phyloP scores from a whole-genome alignment of 2,329 filamentous ascomycete genomes.

The Sporothrix brasiliensis region DNA sequence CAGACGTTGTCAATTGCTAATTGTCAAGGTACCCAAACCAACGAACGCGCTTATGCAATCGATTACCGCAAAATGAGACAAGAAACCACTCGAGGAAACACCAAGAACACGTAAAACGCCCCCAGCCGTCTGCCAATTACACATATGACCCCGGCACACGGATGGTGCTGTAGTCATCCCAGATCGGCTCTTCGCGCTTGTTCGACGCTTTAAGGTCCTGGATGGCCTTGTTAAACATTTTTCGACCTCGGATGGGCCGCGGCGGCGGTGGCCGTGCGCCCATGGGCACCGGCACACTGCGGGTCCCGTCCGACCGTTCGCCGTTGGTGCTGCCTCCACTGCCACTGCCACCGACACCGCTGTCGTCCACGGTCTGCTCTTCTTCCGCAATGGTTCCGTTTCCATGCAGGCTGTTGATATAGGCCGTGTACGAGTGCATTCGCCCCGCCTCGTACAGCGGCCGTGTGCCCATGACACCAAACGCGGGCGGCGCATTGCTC shows the following conservation, averaged over 20 bases:
- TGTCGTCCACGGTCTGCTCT: neutral
- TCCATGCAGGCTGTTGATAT: neutral
- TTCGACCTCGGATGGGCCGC: constrained; percentile 23
- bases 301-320: neutral
- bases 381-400: constrained; percentile 12
- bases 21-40: neutral
- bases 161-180: constrained; percentile 29
- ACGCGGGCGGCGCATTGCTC: neutral
- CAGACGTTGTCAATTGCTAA: neutral
- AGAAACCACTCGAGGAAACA: neutral
- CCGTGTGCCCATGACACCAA: constrained; percentile 25
- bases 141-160: constrained; percentile 32
- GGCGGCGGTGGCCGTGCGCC: constrained; percentile 3
- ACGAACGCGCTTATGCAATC: constrained; percentile 19
- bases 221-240: constrained; percentile 34
- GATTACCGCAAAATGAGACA: neutral
- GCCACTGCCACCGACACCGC: no score
- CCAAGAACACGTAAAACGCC: neutral
- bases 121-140: neutral
- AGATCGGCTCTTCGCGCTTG: neutral
- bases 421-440: constrained; percentile 24
- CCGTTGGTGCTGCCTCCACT: neutral
- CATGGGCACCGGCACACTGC: constrained; percentile 4
- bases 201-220: constrained; percentile 27
- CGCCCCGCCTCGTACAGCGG: constrained; percentile 22